Evolutionary conservation across 2,329 filamentous ascomycete genomes (phyloP), one percentile per base, ranked within the genome.

Genomic region (Talaromyces sp.): DNA sequence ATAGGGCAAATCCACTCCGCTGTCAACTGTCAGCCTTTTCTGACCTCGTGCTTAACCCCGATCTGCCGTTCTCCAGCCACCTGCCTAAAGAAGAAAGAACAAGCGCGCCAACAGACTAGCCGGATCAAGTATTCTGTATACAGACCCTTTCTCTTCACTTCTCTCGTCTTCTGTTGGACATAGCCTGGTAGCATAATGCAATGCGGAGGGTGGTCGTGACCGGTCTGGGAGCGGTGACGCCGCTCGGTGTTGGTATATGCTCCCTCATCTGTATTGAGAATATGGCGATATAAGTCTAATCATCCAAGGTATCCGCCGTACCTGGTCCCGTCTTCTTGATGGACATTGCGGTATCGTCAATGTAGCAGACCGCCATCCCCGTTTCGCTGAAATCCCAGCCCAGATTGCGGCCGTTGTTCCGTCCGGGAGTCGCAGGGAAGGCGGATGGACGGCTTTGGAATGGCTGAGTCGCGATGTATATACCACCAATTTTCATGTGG

Each of bases 321-420:
- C 91, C 67, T 99, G 95, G 95, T 84, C 81, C 67, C 89, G 91
- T 62, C 86, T 99, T 49, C 77, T 98, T 35, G 87, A 90, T 49
- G 88, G 92, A 52, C 84, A 93, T 45, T 93, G 89, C 67, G 95
- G 93, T 68, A 87, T 99, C 71, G 84, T 88, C 65, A 94, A 90
- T 70, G 85, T 95, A 61, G 85, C 84, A 65, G 77, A 86, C 65
- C 83, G 86, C 61, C 86, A 88, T 79, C 68, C 82, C 68, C 77
- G 81, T 69, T 97, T 93, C 84, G 83, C 82, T 9, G 86, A 88
- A 50, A 82, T 97, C 49, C 92, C 94, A 13, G 95, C 92, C 76
- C 92, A 89, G 62, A 88, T 98, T 61, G 94, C 93, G 50, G 95
- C 90, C 1, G 75, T 95, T 19, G 90, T 99, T 0, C 93, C 94